Evolutionary conservation across 352 stramenopile species (phyloP).

Genomic region (Phytophthora citricola): DNA sequence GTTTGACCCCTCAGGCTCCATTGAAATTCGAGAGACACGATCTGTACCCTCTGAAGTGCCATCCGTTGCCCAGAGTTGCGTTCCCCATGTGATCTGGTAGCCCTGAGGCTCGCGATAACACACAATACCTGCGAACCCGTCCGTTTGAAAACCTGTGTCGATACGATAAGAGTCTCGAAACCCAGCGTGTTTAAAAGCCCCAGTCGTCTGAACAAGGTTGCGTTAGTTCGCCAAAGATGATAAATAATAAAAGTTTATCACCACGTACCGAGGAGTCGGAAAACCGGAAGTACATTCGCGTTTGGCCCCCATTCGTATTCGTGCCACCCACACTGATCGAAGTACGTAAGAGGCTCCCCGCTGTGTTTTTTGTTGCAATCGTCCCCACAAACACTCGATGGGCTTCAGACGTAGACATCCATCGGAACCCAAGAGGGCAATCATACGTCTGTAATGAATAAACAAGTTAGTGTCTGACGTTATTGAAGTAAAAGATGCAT

Average conservation of each 20-base stretch:
- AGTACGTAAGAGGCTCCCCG: slow-evolving; percentile 73
- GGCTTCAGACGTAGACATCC: slow-evolving; percentile 86
- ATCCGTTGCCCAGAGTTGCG: slow-evolving; percentile 88
- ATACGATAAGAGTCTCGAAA: slow-evolving; percentile 71
- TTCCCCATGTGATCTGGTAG: slow-evolving; percentile 29
- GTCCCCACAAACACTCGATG: slow-evolving; percentile 48
- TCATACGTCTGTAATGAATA: slow-evolving; percentile 65
- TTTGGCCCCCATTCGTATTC: slow-evolving; percentile 73
- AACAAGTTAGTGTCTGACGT: slow-evolving; percentile 2
- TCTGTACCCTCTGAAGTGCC: slow-evolving; percentile 68
- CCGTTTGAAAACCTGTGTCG: slow-evolving; percentile 53
- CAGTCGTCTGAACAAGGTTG: slow-evolving; percentile 51
- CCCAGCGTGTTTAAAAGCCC: slow-evolving; percentile 87
- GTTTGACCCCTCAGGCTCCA: slow-evolving; percentile 25
- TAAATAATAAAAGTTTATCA: not conserved
- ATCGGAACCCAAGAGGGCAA: slow-evolving; percentile 82
- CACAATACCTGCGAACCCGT: slow-evolving; percentile 81
- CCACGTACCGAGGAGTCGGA: slow-evolving; percentile 68
- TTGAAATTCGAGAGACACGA: slow-evolving; percentile 61
- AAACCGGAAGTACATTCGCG: slow-evolving; percentile 84
- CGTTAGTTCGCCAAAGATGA: slow-evolving; percentile 2
- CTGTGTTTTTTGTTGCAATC: slow-evolving; percentile 29
- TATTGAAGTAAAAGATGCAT: not conserved
- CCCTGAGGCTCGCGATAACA: slow-evolving; percentile 54
- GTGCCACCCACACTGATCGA: slow-evolving; percentile 86